A percentile compares a stretch with the other conserved stretches of the same genome.
Evolutionary conservation across 225 moss, liverwort and hornwort genomes (phyloP).

Genomic region (Pleurozium schreberi): DNA sequence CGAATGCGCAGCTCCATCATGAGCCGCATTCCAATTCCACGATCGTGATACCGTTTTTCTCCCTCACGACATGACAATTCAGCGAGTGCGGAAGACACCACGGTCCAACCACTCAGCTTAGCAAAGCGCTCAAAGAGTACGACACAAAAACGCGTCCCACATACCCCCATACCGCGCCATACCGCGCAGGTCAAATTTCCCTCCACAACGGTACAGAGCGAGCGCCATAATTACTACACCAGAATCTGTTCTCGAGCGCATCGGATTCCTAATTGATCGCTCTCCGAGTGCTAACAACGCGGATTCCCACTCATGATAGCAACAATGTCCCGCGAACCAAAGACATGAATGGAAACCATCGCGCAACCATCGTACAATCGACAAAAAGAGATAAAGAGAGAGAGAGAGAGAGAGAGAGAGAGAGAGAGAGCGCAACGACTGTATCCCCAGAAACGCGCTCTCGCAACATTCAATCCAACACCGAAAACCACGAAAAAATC

Average conservation of each 20-base stretch:
- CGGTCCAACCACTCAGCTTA: slow-evolving; percentile 3
- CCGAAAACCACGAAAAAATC: not conserved
- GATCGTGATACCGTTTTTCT: not conserved
- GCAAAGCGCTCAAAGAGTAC: not conserved
- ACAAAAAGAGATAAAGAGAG: not conserved
- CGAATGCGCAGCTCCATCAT: not conserved
- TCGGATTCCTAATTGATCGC: slow-evolving; percentile 21
- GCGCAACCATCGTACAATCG: not conserved
- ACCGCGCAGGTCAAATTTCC: not conserved
- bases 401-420: not conserved
- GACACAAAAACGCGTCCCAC: not conserved
- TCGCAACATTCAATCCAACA: slow-evolving; percentile 10
- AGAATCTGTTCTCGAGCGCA: not conserved
- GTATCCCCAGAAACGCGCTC: not conserved
- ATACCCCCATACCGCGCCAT: not conserved
- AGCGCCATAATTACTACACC: not conserved
- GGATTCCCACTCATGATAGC: slow-evolving; percentile 1
- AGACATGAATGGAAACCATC: not conserved
- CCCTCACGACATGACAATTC: not conserved
- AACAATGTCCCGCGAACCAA: slow-evolving; percentile 3
- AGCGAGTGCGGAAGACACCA: not conserved
- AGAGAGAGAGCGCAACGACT: not conserved
- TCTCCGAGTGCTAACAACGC: not conserved
- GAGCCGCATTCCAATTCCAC: slow-evolving; percentile 3
- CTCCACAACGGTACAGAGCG: slow-evolving; percentile 11